Evolutionary conservation across 202 grass and related monocot genomes (phyloP).

Genomic region (Panicum virgatum): DNA sequence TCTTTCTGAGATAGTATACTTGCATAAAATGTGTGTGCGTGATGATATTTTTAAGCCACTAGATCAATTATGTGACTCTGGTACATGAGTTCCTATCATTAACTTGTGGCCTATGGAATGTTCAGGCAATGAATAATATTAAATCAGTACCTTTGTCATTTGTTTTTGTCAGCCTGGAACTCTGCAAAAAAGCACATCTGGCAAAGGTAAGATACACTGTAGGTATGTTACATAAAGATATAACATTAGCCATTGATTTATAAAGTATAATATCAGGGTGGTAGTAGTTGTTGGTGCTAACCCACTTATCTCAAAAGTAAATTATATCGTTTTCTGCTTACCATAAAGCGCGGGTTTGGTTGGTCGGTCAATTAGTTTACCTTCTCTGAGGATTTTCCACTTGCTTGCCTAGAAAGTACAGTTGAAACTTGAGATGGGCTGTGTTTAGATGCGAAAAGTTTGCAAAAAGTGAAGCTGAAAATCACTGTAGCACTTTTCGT

Average conservation of each 20-base stretch:
- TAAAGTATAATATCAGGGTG: conserved; percentile 7
- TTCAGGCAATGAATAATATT: conserved; percentile 28
- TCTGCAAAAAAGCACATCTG: conserved; percentile 25
- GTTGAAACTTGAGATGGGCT: conserved; percentile 12
- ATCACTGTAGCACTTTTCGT: no score
- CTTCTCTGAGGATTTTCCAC: conserved; percentile 31
- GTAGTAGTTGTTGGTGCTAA: conserved; percentile 44
- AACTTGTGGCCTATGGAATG: conserved; percentile 27
- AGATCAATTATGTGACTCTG: background rate
- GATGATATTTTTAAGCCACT: background rate
- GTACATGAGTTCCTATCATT: background rate
- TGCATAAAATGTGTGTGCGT: background rate
- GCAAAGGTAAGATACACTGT: conserved; percentile 21
- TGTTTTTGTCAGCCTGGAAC: conserved; percentile 35
- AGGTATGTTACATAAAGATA: conserved; percentile 24
- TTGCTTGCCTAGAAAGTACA: conserved; percentile 25
- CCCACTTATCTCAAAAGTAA: conserved; percentile 40
- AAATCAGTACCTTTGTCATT: background rate
- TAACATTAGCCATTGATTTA: conserved; percentile 32
- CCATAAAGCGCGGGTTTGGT: conserved; percentile 24
- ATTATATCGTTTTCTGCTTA: conserved; percentile 16
- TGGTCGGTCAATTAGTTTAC: conserved; percentile 44
- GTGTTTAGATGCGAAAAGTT: no score
- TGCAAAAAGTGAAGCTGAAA: no score
- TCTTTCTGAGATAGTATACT: background rate